Base-by-base conservation (phyloP, 805 yeast genomes). In the Starmerella roubikii region DNA sequence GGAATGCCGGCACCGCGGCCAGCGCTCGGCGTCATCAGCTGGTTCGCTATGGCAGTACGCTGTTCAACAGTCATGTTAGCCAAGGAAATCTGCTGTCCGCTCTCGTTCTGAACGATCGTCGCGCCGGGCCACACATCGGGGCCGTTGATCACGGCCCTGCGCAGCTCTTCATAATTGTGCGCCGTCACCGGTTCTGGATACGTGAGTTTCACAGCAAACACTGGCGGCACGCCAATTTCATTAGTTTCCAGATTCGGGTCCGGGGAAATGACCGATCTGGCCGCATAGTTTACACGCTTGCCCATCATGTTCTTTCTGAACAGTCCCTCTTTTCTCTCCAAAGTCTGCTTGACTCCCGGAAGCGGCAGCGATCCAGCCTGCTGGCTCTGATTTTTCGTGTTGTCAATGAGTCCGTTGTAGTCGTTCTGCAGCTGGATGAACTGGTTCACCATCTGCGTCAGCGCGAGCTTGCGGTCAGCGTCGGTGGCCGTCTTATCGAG, bases 271-370 rank as follows among this genome's bases (percentile, higher is more conserved):
- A 91, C 99, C 2, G 98, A 86, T 68, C 98, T 84, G 9, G 98
- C 98, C 29, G 97, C 88, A 57, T 85, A 91, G 61, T 91, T 96
- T 43, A 91, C 99, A 72, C 98, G 91, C 71, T 91, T 91, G 59
- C 99, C 99, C 99, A 91, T 91, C 98, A 91, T 91, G 57, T 91
- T 94, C 59, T 88, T 91, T 68, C 99, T 76, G 69, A 91, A 91
- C 23, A 44, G 32, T 58, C 99, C 99, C 64, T 91, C 99, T 60
- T 91, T 91, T 76, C 91, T 88, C 62, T 91, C 99, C 55, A 91
- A 68, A 10, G 94, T 93, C 67, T 91, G 98, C 59, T 91, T 91
- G 54, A 91, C 75, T 66, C 99, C 99, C 2, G 99, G 99, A 29
- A 74, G 71, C 20, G 95, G 86, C 35, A 72, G 62, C 46, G 76